These are phyloP conservation scores for Capsella rubella DNA, from an alignment of 441 rosid genomes.

Conservation along the genomic window DNA sequence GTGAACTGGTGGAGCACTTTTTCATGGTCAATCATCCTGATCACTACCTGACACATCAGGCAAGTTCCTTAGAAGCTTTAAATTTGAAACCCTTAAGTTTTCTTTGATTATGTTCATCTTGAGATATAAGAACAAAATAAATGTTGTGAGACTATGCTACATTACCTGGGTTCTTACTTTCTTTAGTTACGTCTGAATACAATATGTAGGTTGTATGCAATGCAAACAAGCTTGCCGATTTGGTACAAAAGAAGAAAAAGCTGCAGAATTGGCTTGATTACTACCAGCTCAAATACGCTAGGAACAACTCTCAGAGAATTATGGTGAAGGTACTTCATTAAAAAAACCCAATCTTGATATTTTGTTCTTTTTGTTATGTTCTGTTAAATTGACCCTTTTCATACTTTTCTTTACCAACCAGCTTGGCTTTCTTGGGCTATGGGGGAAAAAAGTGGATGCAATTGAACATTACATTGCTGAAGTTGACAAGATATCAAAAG, in stretches of 20 bases:
- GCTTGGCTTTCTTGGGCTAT: conserved; percentile 84
- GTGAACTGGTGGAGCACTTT: conserved; percentile 91
- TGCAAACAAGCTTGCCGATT: conserved; percentile 83
- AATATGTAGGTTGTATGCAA: conserved; percentile 73
- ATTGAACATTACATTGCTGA: conserved; percentile 67
- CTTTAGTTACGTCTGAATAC: not conserved
- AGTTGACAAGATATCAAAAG: conserved; percentile 55
- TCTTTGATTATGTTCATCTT: not conserved
- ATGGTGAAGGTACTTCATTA: conserved; percentile 62
- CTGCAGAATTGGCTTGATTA: conserved; percentile 93
- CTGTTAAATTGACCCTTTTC: not conserved
- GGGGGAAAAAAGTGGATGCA: conserved; percentile 85
- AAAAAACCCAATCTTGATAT: not conserved
- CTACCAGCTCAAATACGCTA: conserved; percentile 70
- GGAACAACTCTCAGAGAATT: conserved; percentile 63
- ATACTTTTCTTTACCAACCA: conserved; percentile 37
- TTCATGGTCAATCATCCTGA: conserved; percentile 93
- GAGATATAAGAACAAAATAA: not conserved
- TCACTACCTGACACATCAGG: conserved; percentile 89
- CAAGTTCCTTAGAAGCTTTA: conserved; percentile 30
- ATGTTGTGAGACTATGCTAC: conserved; percentile 3
- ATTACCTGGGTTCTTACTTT: conserved; percentile 20
- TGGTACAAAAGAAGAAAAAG: conserved; percentile 75
- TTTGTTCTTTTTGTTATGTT: not conserved
- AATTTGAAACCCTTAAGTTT: conserved; percentile 2